Evolutionary conservation across 306 rosid genomes (phyloP).

Genomic region (Bauhinia variegata): DNA sequence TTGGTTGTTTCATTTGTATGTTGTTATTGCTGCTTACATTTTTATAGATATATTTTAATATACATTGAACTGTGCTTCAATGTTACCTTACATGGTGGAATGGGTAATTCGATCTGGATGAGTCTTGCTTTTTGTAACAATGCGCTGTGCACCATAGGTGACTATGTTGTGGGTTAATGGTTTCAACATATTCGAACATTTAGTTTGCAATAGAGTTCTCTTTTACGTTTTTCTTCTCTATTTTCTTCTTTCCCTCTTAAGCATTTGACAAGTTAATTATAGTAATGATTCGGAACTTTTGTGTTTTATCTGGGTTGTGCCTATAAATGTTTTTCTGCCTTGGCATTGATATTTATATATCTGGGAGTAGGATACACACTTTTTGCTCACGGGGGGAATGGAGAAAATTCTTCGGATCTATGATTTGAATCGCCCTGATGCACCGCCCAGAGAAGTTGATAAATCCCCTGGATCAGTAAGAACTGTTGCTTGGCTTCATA

Average conservation of each 20-base stretch:
- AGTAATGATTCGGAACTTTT: background rate
- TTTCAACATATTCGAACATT: background rate
- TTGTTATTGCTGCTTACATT: too few species aligned
- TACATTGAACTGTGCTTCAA: too few species aligned
- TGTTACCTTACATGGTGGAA: too few species aligned
- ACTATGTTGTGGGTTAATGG: background rate
- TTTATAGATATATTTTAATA: too few species aligned
- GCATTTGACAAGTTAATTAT: background rate
- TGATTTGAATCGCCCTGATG: conserved; percentile 95
- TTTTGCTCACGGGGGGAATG: conserved; percentile 88
- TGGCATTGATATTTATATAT: conserved; percentile 25
- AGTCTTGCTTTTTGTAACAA: too few species aligned
- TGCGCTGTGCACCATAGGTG: too few species aligned
- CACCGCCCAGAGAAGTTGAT: conserved; percentile 90
- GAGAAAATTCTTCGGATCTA: conserved; percentile 91
- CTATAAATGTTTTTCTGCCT: background rate
- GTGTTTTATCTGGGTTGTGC: conserved; percentile 13
- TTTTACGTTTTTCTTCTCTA: background rate
- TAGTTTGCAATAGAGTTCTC: background rate
- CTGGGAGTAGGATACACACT: conserved; percentile 75
- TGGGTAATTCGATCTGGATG: too few species aligned
- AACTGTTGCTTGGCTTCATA: conserved; percentile 95
- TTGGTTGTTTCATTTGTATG: too few species aligned
- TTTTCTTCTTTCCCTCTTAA: background rate
- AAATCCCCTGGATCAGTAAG: conserved; percentile 95